These are phyloP conservation scores for Cercospora sp. DNA, from an alignment of 2,329 filamentous ascomycete genomes.

Conservation along the genomic window DNA sequence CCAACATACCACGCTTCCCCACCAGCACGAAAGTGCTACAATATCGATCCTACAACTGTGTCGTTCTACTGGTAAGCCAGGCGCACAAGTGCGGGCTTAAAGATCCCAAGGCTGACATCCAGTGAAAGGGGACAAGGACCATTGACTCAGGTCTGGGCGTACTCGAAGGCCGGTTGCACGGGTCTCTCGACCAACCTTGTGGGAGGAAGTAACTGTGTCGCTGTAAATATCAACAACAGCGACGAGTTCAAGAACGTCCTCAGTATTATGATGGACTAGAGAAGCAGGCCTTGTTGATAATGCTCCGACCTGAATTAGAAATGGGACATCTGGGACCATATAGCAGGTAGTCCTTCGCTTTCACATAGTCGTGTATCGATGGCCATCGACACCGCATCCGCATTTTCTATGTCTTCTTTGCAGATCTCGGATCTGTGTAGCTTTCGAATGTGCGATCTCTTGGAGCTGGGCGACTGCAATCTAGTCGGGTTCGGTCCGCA, in stretches of 20 bases:
- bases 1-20: slow-evolving; percentile 12
- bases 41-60: slow-evolving; percentile 3
- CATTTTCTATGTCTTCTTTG: not conserved
- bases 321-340: not conserved
- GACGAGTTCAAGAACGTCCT: slow-evolving; percentile 11
- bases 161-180: slow-evolving; percentile 13
- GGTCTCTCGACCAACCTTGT: slow-evolving; percentile 7
- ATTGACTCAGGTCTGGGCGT: slow-evolving; percentile 10
- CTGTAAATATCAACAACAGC: slow-evolving; percentile 7
- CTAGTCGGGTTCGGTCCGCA: not conserved
- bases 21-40: slow-evolving; percentile 14
- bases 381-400: not conserved
- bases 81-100: not conserved
- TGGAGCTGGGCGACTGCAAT: not conserved
- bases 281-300: not conserved
- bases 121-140: slow-evolving; percentile 2
- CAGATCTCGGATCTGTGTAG: not conserved
- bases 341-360: not conserved
- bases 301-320: not conserved
- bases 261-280: slow-evolving; percentile 15
- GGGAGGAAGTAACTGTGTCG: slow-evolving; percentile 5
- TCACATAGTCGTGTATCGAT: not conserved
- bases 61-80: slow-evolving; percentile 7
- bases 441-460: not conserved
- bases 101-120: not conserved